phyloP scores from a whole-genome alignment of 495 filamentous ascomycete species.

The Hypomontagnella monticulosa region DNA sequence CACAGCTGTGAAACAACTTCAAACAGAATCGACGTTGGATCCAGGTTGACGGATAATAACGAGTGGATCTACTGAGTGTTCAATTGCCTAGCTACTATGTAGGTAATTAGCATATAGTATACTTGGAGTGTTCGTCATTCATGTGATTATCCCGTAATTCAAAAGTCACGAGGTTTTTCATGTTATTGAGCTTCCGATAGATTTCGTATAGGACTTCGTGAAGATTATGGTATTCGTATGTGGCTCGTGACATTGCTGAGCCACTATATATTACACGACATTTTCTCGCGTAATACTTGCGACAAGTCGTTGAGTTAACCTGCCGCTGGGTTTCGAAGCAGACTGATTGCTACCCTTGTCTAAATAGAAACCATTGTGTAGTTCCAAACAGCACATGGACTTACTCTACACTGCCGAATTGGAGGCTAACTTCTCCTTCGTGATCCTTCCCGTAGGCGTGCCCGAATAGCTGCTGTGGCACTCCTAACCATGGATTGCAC shows the following conservation, averaged over 20 bases:
- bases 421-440: not conserved
- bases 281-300: not conserved
- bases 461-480: too few relatives aligned
- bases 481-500: too few relatives aligned
- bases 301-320: not conserved
- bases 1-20: constrained; percentile 21
- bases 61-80: constrained; percentile 3
- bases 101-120: not conserved
- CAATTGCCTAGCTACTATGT: not conserved
- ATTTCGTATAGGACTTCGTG: not conserved
- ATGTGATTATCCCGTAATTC: not conserved
- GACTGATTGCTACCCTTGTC: not conserved
- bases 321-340: not conserved
- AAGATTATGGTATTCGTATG: not conserved
- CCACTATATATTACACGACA: not conserved
- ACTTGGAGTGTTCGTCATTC: not conserved
- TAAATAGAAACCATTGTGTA: not conserved
- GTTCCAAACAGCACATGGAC: not conserved
- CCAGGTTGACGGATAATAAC: constrained; percentile 2
- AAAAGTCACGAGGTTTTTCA: not conserved
- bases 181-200: not conserved
- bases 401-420: not conserved
- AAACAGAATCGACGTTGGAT: constrained; percentile 8
- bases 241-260: not conserved
- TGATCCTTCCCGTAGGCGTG: too few relatives aligned